Percentiles rank a stretch among this genome's conserved stretches.
These are phyloP conservation scores for Mucor piriformis DNA, from an alignment of 371 early-diverging fungal species.

Conservation along the genomic window DNA sequence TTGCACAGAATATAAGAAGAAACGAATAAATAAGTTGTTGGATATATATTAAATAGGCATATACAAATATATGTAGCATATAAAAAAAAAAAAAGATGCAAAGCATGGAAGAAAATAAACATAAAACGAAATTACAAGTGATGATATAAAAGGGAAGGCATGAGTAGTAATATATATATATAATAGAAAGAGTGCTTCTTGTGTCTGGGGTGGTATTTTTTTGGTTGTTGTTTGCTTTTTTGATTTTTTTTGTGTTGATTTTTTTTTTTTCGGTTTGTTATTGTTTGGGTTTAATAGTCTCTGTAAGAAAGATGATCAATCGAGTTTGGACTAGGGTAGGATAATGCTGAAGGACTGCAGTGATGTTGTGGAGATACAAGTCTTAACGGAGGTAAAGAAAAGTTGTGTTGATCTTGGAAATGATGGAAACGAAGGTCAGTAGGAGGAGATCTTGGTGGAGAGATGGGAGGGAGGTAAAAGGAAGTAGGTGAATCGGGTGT, in stretches of 20 bases:
- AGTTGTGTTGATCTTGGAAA: slow-evolving; percentile 4
- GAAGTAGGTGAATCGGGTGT: slow-evolving; percentile 43
- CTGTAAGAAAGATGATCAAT: slow-evolving; percentile 9
- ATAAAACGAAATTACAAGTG: neutral
- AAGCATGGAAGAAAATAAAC: slow-evolving; percentile 1
- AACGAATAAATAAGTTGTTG: slow-evolving; percentile 10
- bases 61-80: slow-evolving; percentile 9
- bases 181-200: slow-evolving; percentile 1
- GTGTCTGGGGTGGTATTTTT: neutral
- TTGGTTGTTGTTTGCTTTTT: neutral
- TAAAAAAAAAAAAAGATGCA: neutral
- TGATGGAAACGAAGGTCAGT: slow-evolving; percentile 10
- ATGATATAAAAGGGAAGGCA: neutral
- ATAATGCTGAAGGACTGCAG: slow-evolving; percentile 31
- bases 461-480: slow-evolving; percentile 50
- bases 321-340: slow-evolving; percentile 39
- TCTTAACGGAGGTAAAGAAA: slow-evolving; percentile 38
- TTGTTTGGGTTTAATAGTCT: slow-evolving; percentile 1
- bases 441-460: slow-evolving; percentile 46
- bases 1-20: too few relatives aligned
- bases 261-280: neutral
- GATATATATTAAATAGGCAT: slow-evolving; percentile 7
- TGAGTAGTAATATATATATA: slow-evolving; percentile 4
- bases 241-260: neutral
- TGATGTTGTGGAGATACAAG: slow-evolving; percentile 11